These are phyloP conservation scores for Psilocybe cyanescens DNA, from an alignment of 768 basidiomycete species.

Conservation along the genomic window DNA sequence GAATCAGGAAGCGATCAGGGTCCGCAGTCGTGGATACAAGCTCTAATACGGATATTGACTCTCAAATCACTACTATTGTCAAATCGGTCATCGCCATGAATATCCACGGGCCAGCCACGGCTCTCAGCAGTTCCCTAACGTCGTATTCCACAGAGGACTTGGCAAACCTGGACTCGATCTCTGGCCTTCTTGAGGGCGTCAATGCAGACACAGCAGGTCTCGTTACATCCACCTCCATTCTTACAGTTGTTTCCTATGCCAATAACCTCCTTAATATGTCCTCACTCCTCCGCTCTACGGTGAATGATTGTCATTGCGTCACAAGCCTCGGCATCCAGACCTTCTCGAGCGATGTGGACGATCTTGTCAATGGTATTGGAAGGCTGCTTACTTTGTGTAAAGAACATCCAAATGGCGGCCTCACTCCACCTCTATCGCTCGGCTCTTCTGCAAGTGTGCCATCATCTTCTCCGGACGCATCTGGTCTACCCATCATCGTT, in stretches of 20 bases:
- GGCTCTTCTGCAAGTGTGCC: background rate
- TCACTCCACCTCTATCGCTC: background rate
- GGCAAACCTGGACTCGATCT: conserved; percentile 12
- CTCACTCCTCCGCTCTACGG: conserved; percentile 18
- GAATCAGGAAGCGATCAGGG: conserved; percentile 23
- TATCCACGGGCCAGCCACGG: conserved; percentile 5
- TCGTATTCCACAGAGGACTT: background rate
- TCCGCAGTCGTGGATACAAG: conserved; percentile 11
- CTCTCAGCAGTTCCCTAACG: background rate
- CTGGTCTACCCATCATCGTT: conserved; percentile 13
- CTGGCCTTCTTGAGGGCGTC: conserved; percentile 24
- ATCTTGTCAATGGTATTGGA: conserved; percentile 16
- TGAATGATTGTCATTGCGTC: conserved; percentile 25
- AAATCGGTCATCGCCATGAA: conserved; percentile 25
- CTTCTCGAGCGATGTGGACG: conserved; percentile 17
- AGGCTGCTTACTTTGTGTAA: conserved; percentile 15
- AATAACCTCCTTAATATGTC: conserved; percentile 24
- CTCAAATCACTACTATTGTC: conserved; percentile 22
- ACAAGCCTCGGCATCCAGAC: conserved; percentile 21
- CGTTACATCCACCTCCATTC: conserved; percentile 24
- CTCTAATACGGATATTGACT: conserved; percentile 12
- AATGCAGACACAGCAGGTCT: conserved; percentile 22
- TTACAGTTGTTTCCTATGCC: conserved; percentile 19
- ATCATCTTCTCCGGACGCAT: background rate
- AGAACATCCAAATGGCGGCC: conserved; percentile 7